phyloP scores from a whole-genome alignment of 805 yeast genomes.

The Wickerhamomyces subpelliculosus region DNA sequence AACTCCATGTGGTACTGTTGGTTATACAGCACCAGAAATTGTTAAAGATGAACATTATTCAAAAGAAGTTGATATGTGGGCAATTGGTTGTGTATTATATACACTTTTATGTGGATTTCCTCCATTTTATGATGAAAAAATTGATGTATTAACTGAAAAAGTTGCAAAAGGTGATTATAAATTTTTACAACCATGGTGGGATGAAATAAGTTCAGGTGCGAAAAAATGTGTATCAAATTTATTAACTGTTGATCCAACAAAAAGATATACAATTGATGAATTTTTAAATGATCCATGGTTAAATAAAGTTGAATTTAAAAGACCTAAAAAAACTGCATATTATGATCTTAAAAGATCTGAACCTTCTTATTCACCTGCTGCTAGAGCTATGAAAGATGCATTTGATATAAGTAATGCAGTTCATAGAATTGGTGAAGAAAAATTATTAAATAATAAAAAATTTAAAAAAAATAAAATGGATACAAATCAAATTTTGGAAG shows the following conservation, averaged over 20 bases:
- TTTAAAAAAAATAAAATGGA: slow-evolving; percentile 1
- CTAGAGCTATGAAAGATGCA: slow-evolving; percentile 77
- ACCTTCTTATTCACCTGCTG: slow-evolving; percentile 56
- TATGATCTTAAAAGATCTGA: slow-evolving; percentile 19
- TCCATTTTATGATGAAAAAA: slow-evolving; percentile 63
- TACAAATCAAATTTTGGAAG: slow-evolving; percentile 15
- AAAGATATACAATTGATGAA: slow-evolving; percentile 62
- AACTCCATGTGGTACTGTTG: slow-evolving; percentile 74
- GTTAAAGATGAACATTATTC: slow-evolving; percentile 53
- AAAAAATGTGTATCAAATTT: slow-evolving; percentile 60
- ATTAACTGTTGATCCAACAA: slow-evolving; percentile 62
- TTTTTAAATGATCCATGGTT: slow-evolving; percentile 70
- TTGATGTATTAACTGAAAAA: slow-evolving; percentile 60
- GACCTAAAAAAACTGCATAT: slow-evolving; percentile 13
- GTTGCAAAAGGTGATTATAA: slow-evolving; percentile 66
- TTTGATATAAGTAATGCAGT: slow-evolving; percentile 84
- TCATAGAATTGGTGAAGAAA: slow-evolving; percentile 42
- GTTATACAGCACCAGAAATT: slow-evolving; percentile 71
- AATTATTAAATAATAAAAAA: slow-evolving; percentile 9
- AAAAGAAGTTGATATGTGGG: slow-evolving; percentile 69
- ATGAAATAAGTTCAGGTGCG: slow-evolving; percentile 67
- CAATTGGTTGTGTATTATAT: slow-evolving; percentile 63
- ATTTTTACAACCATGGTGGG: slow-evolving; percentile 87
- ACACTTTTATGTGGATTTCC: slow-evolving; percentile 70
- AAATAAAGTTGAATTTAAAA: slow-evolving; percentile 19